These are phyloP conservation scores for Terana coerulea DNA, from an alignment of 768 basidiomycete species.

Conservation along the genomic window DNA sequence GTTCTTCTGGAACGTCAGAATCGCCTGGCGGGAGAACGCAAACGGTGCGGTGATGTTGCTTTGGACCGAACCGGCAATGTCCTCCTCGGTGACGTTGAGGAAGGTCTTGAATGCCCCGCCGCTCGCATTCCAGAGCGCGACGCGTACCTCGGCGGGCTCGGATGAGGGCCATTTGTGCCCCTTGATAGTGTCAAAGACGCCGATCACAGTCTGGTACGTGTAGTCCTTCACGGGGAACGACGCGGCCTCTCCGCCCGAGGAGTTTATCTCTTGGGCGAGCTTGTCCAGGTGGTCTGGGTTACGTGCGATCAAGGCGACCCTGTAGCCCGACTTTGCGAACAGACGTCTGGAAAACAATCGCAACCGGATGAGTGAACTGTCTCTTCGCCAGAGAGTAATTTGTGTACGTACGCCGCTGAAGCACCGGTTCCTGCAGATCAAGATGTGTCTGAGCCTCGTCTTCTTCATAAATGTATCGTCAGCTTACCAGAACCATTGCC, in stretches of 20 bases:
- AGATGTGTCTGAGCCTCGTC: background rate
- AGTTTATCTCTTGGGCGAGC: constrained; percentile 30
- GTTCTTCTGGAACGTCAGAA: constrained; percentile 32
- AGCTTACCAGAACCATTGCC: constrained; percentile 35
- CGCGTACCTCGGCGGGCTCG: constrained; percentile 31
- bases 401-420: constrained; percentile 36
- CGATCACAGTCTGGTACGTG: constrained; percentile 25
- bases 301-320: constrained; percentile 37
- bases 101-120: constrained; percentile 35
- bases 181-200: constrained; percentile 31
- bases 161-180: constrained; percentile 26
- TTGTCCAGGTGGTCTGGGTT: constrained; percentile 30
- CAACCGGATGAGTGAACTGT: background rate
- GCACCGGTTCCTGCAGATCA: constrained; percentile 33
- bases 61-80: constrained; percentile 26
- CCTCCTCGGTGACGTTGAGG: constrained; percentile 36
- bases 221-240: constrained; percentile 36
- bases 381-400: too few species aligned
- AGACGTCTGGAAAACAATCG: constrained; percentile 29
- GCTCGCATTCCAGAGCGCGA: constrained; percentile 37
- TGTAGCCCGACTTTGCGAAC: constrained; percentile 37
- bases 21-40: constrained; percentile 33
- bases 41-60: constrained; percentile 35
- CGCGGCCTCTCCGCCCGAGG: constrained; percentile 34
- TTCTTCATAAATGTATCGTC: background rate